Evolutionary conservation across 2,329 filamentous ascomycete genomes (phyloP), one percentile per base, ranked within the genome.

Genomic region (Trichophyton mentagrophytes): DNA sequence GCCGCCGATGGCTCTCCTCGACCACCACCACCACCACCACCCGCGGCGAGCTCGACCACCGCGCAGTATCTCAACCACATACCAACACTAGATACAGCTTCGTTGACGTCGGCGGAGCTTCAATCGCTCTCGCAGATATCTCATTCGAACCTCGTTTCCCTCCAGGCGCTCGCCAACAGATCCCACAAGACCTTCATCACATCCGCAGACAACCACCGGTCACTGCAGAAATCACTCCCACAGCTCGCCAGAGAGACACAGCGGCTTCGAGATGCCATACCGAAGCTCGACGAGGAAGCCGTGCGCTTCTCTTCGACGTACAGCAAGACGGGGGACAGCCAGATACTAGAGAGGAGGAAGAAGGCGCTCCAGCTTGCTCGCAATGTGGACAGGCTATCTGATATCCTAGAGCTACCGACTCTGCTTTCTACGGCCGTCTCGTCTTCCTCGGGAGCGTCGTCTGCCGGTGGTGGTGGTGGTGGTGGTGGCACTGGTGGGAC

Each of bases 361-460:
- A 86, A 87, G 69, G 88, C 89, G 0, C 82, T 96, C 69, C 80
- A 95, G 22, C 79, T 97, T 15, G 84, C 89, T 17, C 83, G 89
- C 56, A 97, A 96, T 71, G 86, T 92, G 30, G 92, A 96, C 71
- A 85, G 92, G 60, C 80, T 97, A 2, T 87, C 90, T 33, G 91
- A 96, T 71, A 86, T 97, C 36, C 83, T 99, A 62, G 92, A 97
- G 68, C 81, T 99, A 33, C 93, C 93, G 0, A 85, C 87, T 0
- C 77, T 97, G 38, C 82, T 99, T 13, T 87, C 88, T 11, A 90
- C 91, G 1, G 86, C 91, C 15, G 76, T 80, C 51, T 76, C 75
- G 44, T 76, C 77, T 7, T 73, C 71, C 22, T 70, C 71, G n/a
- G 46, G 46, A 8, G 5, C 46, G 15, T 75, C 76, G 6, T 72